These are phyloP conservation scores for Fusarium citri DNA, from an alignment of 2,329 filamentous ascomycete genomes.

Conservation along the genomic window DNA sequence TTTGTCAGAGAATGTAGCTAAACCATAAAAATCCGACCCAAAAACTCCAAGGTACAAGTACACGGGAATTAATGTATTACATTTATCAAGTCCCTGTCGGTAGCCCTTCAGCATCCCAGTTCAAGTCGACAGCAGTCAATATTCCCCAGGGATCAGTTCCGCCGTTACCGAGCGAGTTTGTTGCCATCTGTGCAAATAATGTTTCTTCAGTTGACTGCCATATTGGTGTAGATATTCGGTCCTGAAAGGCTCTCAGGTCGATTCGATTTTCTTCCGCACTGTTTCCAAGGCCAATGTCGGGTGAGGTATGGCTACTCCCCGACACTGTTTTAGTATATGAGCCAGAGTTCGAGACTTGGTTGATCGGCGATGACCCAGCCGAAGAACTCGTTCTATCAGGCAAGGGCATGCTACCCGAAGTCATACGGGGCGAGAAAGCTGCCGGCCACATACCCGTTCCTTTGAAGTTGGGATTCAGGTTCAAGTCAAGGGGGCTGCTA, in stretches of 20 bases:
- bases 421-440: constrained; percentile 18
- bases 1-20: constrained; percentile 4
- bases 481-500: constrained; percentile 1
- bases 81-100: constrained; percentile 11
- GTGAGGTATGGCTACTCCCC: constrained; percentile 49
- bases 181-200: constrained; percentile 46
- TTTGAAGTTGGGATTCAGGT: constrained; percentile 5
- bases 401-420: constrained; percentile 33
- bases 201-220: constrained; percentile 50
- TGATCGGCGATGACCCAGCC: constrained; percentile 47
- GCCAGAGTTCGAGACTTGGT: constrained; percentile 38
- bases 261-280: constrained; percentile 52
- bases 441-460: constrained; percentile 16
- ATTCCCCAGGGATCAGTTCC: constrained; percentile 48
- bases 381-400: constrained; percentile 52
- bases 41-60: constrained; percentile 9
- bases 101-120: constrained; percentile 39
- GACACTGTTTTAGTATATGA: constrained; percentile 40
- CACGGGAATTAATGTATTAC: not conserved
- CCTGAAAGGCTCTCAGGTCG: constrained; percentile 51
- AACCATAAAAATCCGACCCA: constrained; percentile 6
- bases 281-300: constrained; percentile 50
- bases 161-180: constrained; percentile 37
- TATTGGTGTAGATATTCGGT: constrained; percentile 46
- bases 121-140: constrained; percentile 43